Evolutionary conservation across 768 basidiomycete species (phyloP).

Genomic region (Rhodotorula diobovata): DNA sequence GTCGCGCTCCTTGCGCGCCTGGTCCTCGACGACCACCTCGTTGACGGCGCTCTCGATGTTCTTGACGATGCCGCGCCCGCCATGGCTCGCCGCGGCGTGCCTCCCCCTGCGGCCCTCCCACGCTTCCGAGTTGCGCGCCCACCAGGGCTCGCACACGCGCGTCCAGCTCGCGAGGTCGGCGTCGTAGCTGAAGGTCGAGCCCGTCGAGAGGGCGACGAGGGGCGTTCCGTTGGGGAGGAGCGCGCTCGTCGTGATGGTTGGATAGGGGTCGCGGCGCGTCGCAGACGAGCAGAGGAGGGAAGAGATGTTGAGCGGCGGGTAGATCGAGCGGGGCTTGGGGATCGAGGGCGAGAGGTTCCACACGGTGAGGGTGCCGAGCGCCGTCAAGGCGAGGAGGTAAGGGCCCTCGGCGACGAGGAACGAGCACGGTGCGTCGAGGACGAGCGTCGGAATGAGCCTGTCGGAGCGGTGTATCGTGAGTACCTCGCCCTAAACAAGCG

Average conservation of each 20-base stretch:
- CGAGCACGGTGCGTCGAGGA: constrained; percentile 65
- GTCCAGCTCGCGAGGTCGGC: constrained; percentile 62
- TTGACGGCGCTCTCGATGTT: constrained; percentile 43
- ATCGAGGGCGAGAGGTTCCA: constrained; percentile 57
- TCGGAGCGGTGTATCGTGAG: background rate
- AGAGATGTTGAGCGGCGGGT: constrained; percentile 62
- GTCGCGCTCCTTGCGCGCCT: background rate
- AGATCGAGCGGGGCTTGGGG: constrained; percentile 61
- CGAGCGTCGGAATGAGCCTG: constrained; percentile 73
- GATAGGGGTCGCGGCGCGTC: constrained; percentile 38
- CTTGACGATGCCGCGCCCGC: constrained; percentile 18
- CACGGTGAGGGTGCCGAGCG: constrained; percentile 64
- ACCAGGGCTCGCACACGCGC: constrained; percentile 75
- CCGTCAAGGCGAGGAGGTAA: constrained; percentile 67
- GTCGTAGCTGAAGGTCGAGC: constrained; percentile 77
- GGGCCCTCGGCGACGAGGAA: constrained; percentile 64
- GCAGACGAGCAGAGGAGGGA: constrained; percentile 61
- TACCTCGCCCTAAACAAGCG: background rate
- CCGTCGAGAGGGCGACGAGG: constrained; percentile 68
- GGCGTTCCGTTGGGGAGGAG: constrained; percentile 77
- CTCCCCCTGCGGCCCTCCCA: constrained; percentile 62
- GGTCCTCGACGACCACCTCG: constrained; percentile 37
- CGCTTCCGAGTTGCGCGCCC: constrained; percentile 70
- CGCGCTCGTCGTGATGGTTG: constrained; percentile 59
- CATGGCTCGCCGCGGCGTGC: constrained; percentile 9